Percentiles rank a stretch among this genome's conserved stretches.
These are phyloP conservation scores for Adansonia grandidieri DNA, from an alignment of 441 rosid genomes.

Conservation along the genomic window DNA sequence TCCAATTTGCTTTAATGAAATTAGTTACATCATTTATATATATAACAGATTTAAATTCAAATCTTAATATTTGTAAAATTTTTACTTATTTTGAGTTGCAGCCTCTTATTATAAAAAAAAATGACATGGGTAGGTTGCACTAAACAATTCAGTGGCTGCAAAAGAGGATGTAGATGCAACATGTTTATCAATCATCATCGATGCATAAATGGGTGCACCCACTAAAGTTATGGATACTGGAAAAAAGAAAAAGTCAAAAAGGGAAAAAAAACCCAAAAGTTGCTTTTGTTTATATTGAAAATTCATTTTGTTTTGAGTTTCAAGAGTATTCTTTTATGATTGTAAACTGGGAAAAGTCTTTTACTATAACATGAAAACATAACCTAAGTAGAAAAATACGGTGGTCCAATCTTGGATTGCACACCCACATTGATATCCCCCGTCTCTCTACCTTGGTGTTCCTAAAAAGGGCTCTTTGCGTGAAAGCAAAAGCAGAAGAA, in stretches of 20 bases:
- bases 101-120: too few relatives aligned
- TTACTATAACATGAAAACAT: conserved; percentile 13
- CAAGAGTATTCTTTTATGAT: neutral
- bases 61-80: too few relatives aligned
- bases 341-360: neutral
- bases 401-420: conserved; percentile 54
- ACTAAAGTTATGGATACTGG: too few relatives aligned
- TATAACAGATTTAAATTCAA: too few relatives aligned
- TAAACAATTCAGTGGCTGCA: neutral
- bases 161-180: too few relatives aligned
- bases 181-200: too few relatives aligned
- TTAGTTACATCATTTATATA: neutral
- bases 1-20: neutral
- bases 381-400: neutral
- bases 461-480: conserved; percentile 43
- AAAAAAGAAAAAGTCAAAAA: neutral
- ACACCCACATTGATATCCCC: conserved; percentile 22
- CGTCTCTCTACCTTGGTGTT: conserved; percentile 23
- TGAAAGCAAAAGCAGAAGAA: conserved; percentile 47
- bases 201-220: too few relatives aligned
- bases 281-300: neutral
- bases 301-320: neutral
- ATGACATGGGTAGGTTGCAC: too few relatives aligned
- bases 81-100: too few relatives aligned
- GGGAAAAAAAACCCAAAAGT: neutral